These are phyloP conservation scores for Solanum sejunctum DNA, from an alignment of 257 asterid genomes.

Conservation along the genomic window DNA sequence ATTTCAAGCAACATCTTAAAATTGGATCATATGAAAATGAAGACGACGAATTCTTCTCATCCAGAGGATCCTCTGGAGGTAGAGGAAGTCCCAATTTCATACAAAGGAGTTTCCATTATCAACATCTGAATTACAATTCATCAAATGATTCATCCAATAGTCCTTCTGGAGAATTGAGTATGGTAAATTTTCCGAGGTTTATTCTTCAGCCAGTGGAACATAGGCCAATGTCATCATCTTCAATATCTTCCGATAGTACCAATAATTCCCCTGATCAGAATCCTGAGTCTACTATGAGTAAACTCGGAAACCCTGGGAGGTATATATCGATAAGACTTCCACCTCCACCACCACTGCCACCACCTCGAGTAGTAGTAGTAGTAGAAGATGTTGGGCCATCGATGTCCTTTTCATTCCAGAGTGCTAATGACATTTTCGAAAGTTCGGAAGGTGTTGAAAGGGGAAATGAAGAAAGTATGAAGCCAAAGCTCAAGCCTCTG, in stretches of 20 bases:
- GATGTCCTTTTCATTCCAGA: slow-evolving; percentile 18
- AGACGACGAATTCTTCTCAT: slow-evolving; percentile 49
- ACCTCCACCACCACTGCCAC: slow-evolving; percentile 44
- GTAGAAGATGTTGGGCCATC: slow-evolving; percentile 28
- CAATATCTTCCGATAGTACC: slow-evolving; percentile 45
- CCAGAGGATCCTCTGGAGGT: slow-evolving; percentile 42
- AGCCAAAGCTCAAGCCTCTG: slow-evolving; percentile 67
- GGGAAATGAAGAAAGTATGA: slow-evolving; percentile 24
- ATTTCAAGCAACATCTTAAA: slow-evolving; percentile 14
- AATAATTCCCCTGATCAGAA: slow-evolving; percentile 30
- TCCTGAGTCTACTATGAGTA: slow-evolving; percentile 13
- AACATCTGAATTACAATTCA: slow-evolving; percentile 19
- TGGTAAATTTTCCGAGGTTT: slow-evolving; percentile 36
- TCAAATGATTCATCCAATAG: slow-evolving; percentile 40
- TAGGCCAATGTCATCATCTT: slow-evolving; percentile 26
- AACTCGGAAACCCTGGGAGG: neutral
- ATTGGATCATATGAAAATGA: slow-evolving; percentile 14
- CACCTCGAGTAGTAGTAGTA: slow-evolving; percentile 32
- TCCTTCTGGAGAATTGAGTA: slow-evolving; percentile 41
- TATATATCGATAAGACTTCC: slow-evolving; percentile 3
- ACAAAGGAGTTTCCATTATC: neutral
- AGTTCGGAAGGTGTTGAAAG: neutral
- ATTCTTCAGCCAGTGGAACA: slow-evolving; percentile 47
- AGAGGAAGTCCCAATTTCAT: slow-evolving; percentile 20
- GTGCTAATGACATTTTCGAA: neutral